These are phyloP conservation scores for Solanum bulbocastanum DNA, from an alignment of 257 asterid species.

Conservation along the genomic window DNA sequence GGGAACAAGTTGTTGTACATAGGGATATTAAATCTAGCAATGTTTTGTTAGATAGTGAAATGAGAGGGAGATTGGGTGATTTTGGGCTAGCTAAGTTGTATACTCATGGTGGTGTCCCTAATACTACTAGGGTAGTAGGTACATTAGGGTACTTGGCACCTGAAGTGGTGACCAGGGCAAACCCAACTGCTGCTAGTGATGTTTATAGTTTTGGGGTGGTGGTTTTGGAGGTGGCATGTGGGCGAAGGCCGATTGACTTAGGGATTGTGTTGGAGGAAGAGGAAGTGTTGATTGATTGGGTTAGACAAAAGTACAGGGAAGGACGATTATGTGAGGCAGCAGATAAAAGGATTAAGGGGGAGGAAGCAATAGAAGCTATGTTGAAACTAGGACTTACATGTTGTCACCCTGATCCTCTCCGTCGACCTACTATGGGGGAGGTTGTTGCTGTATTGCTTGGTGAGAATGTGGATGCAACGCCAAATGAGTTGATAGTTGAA, in stretches of 20 bases:
- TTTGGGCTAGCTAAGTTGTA: constrained; percentile 73
- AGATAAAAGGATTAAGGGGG: constrained; percentile 48
- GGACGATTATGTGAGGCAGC: constrained; percentile 49
- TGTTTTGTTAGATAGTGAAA: constrained; percentile 54
- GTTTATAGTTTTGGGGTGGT: constrained; percentile 76
- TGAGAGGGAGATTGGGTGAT: constrained; percentile 76
- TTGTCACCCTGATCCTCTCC: constrained; percentile 73
- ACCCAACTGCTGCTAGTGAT: constrained; percentile 65
- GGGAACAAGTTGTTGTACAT: constrained; percentile 84
- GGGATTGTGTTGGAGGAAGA: constrained; percentile 47
- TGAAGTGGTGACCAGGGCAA: constrained; percentile 63
- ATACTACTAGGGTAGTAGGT: constrained; percentile 78
- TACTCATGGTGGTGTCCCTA: constrained; percentile 65
- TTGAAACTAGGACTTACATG: constrained; percentile 70
- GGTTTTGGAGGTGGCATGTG: constrained; percentile 73
- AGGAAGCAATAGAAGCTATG: constrained; percentile 59
- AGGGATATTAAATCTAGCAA: constrained; percentile 84
- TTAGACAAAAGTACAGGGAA: constrained; percentile 46
- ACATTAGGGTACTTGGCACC: constrained; percentile 81
- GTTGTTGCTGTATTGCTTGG: constrained; percentile 56
- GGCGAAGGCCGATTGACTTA: constrained; percentile 52
- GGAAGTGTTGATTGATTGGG: constrained; percentile 69
- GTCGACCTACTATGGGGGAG: constrained; percentile 71
- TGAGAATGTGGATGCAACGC: constrained; percentile 33
- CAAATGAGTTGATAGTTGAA: constrained; percentile 35